Evolutionary conservation across 371 early-diverging fungal species (phyloP).

Genomic region (Saksenaea vasiformis): DNA sequence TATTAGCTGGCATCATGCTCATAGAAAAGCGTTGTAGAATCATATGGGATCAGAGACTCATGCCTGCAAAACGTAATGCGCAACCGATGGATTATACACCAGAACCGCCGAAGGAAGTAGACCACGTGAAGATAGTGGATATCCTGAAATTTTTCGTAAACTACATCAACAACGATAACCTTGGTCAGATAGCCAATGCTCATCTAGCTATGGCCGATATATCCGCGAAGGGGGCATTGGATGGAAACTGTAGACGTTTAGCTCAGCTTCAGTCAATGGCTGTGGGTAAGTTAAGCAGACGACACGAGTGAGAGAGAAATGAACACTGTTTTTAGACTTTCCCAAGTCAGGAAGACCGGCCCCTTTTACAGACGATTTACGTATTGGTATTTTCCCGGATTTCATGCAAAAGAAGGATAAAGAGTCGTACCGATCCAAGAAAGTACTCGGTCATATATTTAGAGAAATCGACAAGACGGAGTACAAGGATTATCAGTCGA

Average conservation of each 20-base stretch:
- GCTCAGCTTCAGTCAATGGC: constrained; percentile 67
- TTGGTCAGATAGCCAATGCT: constrained; percentile 67
- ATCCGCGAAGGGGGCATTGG: constrained; percentile 30
- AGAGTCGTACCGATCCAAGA: constrained; percentile 44
- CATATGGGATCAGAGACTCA: constrained; percentile 66
- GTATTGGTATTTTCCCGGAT: constrained; percentile 15
- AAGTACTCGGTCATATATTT: constrained; percentile 60
- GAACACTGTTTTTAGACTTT: constrained; percentile 49
- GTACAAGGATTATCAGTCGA: constrained; percentile 4
- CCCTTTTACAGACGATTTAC: constrained; percentile 16
- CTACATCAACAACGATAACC: constrained; percentile 60
- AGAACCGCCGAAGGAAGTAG: constrained; percentile 30
- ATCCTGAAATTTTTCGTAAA: constrained; percentile 62
- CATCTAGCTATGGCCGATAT: constrained; percentile 63
- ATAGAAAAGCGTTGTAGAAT: constrained; percentile 32
- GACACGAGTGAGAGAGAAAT: constrained; percentile 7
- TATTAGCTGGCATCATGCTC: neutral
- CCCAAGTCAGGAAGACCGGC: constrained; percentile 70
- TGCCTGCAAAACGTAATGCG: constrained; percentile 34
- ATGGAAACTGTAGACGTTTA: constrained; percentile 43
- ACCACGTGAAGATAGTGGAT: constrained; percentile 39
- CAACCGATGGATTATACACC: constrained; percentile 22
- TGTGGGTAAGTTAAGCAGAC: constrained; percentile 49
- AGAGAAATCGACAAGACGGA: constrained; percentile 26
- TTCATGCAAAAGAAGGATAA: constrained; percentile 41